Percentiles rank a stretch among this genome's conserved stretches.
These are phyloP conservation scores for Lichtheimia ornata DNA, from an alignment of 371 early-diverging fungal genomes.

Conservation along the genomic window DNA sequence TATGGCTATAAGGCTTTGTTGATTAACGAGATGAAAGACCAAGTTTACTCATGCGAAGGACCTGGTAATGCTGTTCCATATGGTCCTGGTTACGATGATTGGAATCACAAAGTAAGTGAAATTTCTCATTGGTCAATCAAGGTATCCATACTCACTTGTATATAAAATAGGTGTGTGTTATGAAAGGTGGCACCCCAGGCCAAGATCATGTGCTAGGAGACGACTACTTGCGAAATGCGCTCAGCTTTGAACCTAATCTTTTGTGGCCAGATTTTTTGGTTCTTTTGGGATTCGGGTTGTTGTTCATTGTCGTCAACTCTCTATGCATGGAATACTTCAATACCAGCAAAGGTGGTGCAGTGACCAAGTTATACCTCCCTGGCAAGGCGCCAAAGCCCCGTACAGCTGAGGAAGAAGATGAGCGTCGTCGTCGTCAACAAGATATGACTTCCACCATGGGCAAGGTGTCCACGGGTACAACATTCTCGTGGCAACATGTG, in stretches of 20 bases:
- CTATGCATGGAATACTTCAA: constrained; percentile 50
- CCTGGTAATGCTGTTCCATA: constrained; percentile 52
- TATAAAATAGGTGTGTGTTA: too few relatives aligned
- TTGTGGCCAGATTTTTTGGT: constrained; percentile 45
- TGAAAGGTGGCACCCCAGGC: constrained; percentile 56
- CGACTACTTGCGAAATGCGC: constrained; percentile 63
- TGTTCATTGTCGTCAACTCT: constrained; percentile 44
- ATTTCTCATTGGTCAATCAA: too few relatives aligned
- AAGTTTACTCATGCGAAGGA: constrained; percentile 54
- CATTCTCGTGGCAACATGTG: constrained; percentile 50
- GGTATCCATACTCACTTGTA: too few relatives aligned
- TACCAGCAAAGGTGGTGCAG: constrained; percentile 43
- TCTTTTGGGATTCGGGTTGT: constrained; percentile 43
- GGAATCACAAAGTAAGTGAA: constrained; percentile 60
- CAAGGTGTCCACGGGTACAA: constrained; percentile 33
- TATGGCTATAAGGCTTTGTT: constrained; percentile 73
- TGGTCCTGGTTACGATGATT: constrained; percentile 55
- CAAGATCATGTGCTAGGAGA: constrained; percentile 54
- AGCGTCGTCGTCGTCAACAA: constrained; percentile 18
- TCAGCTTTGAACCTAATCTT: constrained; percentile 32
- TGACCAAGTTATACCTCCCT: constrained; percentile 53
- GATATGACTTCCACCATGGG: constrained; percentile 20
- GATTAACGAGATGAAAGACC: constrained; percentile 73
- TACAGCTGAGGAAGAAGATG: constrained; percentile 24
- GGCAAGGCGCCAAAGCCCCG: constrained; percentile 29